Conservation (phyloP, 1,284 basidiomycete species). For the Sporisorium iseilematis-ciliati region DNA sequence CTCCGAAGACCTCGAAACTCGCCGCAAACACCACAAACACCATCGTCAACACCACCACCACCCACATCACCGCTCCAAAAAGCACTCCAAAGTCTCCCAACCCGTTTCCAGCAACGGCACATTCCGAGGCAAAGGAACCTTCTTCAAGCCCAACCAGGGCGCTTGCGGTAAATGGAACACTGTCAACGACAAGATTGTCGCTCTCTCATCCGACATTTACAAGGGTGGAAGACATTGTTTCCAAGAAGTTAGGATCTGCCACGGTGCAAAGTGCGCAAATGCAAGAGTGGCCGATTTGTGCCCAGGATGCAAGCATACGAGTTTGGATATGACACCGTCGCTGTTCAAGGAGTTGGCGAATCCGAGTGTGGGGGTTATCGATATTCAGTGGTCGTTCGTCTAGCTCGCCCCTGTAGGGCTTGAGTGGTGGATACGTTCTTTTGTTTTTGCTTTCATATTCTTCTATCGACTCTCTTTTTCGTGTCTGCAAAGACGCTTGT, state of each 20-base stretch:
- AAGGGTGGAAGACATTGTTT: slow-evolving; percentile 31
- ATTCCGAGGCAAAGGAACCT: slow-evolving; percentile 36
- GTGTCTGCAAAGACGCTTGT: not conserved
- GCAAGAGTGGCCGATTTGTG: slow-evolving; percentile 42
- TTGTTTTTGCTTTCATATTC: not conserved
- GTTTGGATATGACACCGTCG: slow-evolving; percentile 34
- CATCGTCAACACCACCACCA: slow-evolving; percentile 18
- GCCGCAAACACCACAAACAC: slow-evolving; percentile 11
- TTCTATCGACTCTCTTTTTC: not conserved
- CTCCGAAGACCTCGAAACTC: slow-evolving; percentile 14
- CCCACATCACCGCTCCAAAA: not conserved
- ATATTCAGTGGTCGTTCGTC: slow-evolving; percentile 37
- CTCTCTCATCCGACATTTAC: slow-evolving; percentile 34
- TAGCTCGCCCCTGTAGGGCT: slow-evolving; percentile 1
- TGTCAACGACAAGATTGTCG: slow-evolving; percentile 36
- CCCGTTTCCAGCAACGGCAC: not conserved
- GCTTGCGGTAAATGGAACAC: slow-evolving; percentile 42
- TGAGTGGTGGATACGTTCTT: not conserved
- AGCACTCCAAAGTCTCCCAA: not conserved
- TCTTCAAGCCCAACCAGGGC: slow-evolving; percentile 37
- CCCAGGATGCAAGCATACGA: slow-evolving; percentile 28
- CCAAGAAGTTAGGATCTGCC: slow-evolving; percentile 16
- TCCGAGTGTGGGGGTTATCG: slow-evolving; percentile 29
- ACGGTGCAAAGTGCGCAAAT: slow-evolving; percentile 21
- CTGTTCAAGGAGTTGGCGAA: slow-evolving; percentile 38